Percentiles rank a stretch among this genome's conserved stretches.
phyloP scores from a whole-genome alignment of 495 filamentous ascomycete genomes.

The Parmelia sp. region DNA sequence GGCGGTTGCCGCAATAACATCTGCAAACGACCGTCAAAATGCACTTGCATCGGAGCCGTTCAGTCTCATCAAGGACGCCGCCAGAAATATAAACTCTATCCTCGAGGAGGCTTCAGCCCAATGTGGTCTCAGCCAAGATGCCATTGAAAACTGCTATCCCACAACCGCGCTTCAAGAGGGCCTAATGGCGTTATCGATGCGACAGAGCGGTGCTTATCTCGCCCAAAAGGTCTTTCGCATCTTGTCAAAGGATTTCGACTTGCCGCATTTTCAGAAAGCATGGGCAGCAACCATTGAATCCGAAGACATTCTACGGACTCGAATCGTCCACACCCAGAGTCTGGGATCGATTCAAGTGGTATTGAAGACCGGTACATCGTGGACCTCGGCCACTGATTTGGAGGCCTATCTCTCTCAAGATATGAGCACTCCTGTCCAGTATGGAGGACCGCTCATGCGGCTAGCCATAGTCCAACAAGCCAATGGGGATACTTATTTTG shows the following conservation, averaged over 20 bases:
- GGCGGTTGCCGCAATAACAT: too few species aligned
- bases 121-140: too few species aligned
- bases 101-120: too few species aligned
- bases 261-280: slow-evolving; percentile 38
- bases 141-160: slow-evolving; percentile 49
- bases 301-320: slow-evolving; percentile 37
- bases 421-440: slow-evolving; percentile 41
- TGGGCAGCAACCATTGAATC: slow-evolving; percentile 38
- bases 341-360: slow-evolving; percentile 48
- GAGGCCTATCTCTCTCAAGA: slow-evolving; percentile 40
- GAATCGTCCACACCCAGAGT: slow-evolving; percentile 37
- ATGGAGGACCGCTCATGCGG: slow-evolving; percentile 40
- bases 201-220: slow-evolving; percentile 38
- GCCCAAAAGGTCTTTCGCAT: slow-evolving; percentile 35
- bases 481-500: too few species aligned
- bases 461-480: slow-evolving; percentile 36
- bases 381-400: slow-evolving; percentile 34
- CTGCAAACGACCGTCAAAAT: too few species aligned
- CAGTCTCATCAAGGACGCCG: too few species aligned
- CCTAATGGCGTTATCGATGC: slow-evolving; percentile 41
- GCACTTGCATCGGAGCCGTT: too few species aligned
- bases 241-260: slow-evolving; percentile 39
- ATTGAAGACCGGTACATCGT: neutral
- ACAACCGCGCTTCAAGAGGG: slow-evolving; percentile 52
- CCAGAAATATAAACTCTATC: too few species aligned